Evolutionary conservation across 371 early-diverging fungal genomes (phyloP), one percentile per base, ranked within the genome.

Genomic region (Phascolomyces articulosus): DNA sequence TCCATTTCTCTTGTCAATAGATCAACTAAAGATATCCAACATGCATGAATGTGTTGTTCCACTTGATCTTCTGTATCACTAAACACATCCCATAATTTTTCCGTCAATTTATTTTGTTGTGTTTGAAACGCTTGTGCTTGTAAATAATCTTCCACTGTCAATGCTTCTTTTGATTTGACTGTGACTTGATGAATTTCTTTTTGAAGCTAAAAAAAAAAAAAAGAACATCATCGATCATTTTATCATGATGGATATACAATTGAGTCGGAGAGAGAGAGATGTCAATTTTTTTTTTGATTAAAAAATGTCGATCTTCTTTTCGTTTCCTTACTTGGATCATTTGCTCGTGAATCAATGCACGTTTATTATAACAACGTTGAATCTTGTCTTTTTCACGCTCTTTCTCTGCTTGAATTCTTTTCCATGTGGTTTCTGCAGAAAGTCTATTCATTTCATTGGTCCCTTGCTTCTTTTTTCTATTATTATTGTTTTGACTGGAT

Each of bases 341-440:
- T 38, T 69, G 69, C 57, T 64, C 27, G 26, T 64, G 55, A 6
- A 64, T 49, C 31, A 56, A 58, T 4, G 23, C 31, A 11, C 65
- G 61, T 6, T 64, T 65, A 9, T 64, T n/a, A 48, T 69, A 69
- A 28, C 47, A 53, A 26, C 69, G 69, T 54, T 64, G 56, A 18
- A 64, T 10, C 16, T 60, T 23, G 20, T 60, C 56, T 23, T 47
- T 53, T 44, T 69, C 57, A n/a, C 62, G 64, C 6, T 56, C 55
- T 55, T 61, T 55, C 34, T 69, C 65, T 8, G 69, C 69, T 29
- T 60, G 64, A n/a, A 69, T 55, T n/a, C 69, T 57, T 41, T 61
- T 69, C 61, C 55, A 64, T 20, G 61, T 64, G 0, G 65, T 60
- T 27, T 69, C 65, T 16, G 69, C 69, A 6, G 69, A 69, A n/a